Conservation (phyloP, 352 stramenopile species). For the Globisporangium canariense region DNA sequence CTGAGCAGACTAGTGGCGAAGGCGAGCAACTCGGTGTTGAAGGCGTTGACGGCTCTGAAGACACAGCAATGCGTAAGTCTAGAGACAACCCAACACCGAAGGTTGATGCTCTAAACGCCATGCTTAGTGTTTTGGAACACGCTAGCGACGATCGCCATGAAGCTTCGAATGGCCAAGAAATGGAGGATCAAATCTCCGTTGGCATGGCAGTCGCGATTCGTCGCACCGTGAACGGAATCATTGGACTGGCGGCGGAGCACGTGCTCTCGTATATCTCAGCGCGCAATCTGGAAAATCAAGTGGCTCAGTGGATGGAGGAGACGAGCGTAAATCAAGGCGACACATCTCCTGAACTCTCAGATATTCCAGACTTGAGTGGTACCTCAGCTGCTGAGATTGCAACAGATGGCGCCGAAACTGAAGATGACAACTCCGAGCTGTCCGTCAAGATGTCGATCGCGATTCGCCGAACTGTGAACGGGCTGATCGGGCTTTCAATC, state of each 20-base stretch:
- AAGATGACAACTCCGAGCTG: slow-evolving; percentile 16
- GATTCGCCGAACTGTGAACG: slow-evolving; percentile 32
- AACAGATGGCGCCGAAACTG: not conserved
- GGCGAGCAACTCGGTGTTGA: not conserved
- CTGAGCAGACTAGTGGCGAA: not conserved
- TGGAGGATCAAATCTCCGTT: slow-evolving; percentile 20
- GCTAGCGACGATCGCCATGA: not conserved
- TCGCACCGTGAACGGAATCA: slow-evolving; percentile 28
- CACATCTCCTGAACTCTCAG: not conserved
- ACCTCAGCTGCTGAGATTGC: not conserved
- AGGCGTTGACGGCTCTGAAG: not conserved
- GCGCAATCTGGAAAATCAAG: slow-evolving; percentile 12
- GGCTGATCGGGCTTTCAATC: slow-evolving; percentile 42
- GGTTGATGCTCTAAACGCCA: not conserved
- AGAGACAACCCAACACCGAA: not conserved
- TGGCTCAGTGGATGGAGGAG: slow-evolving; percentile 4
- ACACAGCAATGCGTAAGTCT: slow-evolving; percentile 2
- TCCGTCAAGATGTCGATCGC: slow-evolving; percentile 38
- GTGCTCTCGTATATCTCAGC: slow-evolving; percentile 19
- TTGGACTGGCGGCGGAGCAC: slow-evolving; percentile 18
- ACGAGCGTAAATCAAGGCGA: not conserved
- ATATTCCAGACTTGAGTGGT: not conserved
- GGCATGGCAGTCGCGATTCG: slow-evolving; percentile 28
- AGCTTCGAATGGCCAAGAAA: not conserved
- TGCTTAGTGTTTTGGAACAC: not conserved